phyloP scores from a whole-genome alignment of 192 early-diverging fungal genomes.

The Coemansia guatemalensis region DNA sequence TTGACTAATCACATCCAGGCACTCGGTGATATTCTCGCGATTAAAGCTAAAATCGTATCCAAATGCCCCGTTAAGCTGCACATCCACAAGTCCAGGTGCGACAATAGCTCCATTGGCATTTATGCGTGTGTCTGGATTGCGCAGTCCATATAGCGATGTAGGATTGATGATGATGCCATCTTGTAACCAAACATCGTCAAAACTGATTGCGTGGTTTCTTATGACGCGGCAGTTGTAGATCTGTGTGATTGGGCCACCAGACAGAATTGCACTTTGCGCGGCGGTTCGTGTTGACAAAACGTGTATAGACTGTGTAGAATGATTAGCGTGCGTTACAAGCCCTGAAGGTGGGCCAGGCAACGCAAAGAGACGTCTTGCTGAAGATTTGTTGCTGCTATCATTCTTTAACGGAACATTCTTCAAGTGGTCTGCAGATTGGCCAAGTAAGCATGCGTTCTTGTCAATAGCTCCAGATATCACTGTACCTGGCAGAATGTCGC shows the following conservation, averaged over 20 bases:
- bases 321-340: slow-evolving; percentile 10
- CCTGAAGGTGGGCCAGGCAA: slow-evolving; percentile 28
- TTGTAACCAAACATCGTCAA: slow-evolving; percentile 68
- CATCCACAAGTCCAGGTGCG: slow-evolving; percentile 69
- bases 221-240: slow-evolving; percentile 71
- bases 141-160: slow-evolving; percentile 60
- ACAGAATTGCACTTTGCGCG: slow-evolving; percentile 13
- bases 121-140: slow-evolving; percentile 59
- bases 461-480: no score
- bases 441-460: no score
- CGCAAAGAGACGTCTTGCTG: slow-evolving; percentile 15
- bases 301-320: slow-evolving; percentile 3
- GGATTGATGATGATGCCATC: slow-evolving; percentile 72
- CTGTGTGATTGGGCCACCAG: slow-evolving; percentile 53
- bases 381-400: slow-evolving; percentile 4
- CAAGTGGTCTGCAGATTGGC: no score
- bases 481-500: no score
- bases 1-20: slow-evolving; percentile 62
- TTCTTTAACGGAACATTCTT: no score
- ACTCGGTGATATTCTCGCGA: slow-evolving; percentile 54
- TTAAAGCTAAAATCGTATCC: slow-evolving; percentile 67
- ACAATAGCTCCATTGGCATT: slow-evolving; percentile 66
- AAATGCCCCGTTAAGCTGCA: slow-evolving; percentile 76
- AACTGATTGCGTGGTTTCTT: slow-evolving; percentile 61
- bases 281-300: slow-evolving; percentile 1